Base-by-base conservation (phyloP, 192 early-diverging fungal species). In the Tieghemiomyces parasiticus region DNA sequence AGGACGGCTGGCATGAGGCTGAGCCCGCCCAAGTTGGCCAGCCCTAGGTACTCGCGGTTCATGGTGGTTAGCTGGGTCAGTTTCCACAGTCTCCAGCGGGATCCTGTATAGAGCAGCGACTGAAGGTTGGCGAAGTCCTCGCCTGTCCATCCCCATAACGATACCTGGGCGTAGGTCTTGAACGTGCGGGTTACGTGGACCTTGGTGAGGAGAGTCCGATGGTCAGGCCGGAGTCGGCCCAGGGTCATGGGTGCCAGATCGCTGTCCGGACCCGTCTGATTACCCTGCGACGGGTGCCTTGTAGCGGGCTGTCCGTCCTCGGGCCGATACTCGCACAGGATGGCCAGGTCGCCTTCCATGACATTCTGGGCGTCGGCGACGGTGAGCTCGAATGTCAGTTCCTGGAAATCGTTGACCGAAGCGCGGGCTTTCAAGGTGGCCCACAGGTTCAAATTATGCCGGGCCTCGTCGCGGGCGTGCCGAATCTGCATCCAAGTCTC, bases 401-500 rank as follows among this genome's bases (percentile, higher is more conserved):
- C 86, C 31, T 77, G 79, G 68, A 90, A 93, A 35, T 81, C 78
- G 58, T 92, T 82, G 24, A 90, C 73, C 38, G 78, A 74, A 34
- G 78, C 72, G 13, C 83, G 77, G 30, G 76, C 73, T 29, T 72
- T 65, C 0, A 83, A 66, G 4, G 64, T 56, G 2, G 63, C 69
- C 26, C 69, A 63, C 52, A 81, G 20, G 16, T 62, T 56, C n/a
- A 67, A 62, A 4, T 46, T 61, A 13, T 13, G 26, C 2, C 1
- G 68, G 13, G 74, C 59, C 54, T 88, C 80, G 56, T 91, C 87
- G 48, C 80, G 79, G 12, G 82, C 69, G 9, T 82, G 79, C 62
- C 82, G 68, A 33, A 95, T 68, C 64, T 91, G 85, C 54, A 84
- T 72, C 93, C 91, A 93, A 58, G 80, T 75, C 65, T 97, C 94